Conservation (phyloP, 176 grass and related monocot genomes). For the Tuctoria greenei region DNA sequence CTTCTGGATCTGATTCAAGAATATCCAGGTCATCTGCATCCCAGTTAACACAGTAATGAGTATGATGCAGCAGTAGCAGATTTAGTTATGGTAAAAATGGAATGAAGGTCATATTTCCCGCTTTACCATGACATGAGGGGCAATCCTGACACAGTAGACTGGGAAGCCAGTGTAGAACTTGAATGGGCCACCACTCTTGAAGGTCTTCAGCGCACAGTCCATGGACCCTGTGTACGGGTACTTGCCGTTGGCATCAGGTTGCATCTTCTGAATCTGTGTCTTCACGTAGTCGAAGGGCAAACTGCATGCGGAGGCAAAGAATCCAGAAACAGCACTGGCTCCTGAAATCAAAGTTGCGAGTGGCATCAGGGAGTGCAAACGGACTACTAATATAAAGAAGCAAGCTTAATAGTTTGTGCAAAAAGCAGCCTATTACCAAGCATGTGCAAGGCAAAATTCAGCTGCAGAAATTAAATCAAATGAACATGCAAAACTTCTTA, state of each 20-base stretch:
- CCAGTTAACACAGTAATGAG: constrained; percentile 26
- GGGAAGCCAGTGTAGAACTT: constrained; percentile 99
- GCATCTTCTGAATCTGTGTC: constrained; percentile 99
- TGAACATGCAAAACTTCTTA: background rate
- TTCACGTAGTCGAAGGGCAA: constrained; percentile 99
- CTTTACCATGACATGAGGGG: constrained; percentile 96
- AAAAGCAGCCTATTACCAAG: background rate
- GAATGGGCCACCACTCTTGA: constrained; percentile 86
- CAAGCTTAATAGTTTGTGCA: constrained; percentile 1
- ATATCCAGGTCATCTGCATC: constrained; percentile 99
- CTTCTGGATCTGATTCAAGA: constrained; percentile 99
- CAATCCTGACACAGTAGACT: constrained; percentile 95
- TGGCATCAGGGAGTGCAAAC: background rate
- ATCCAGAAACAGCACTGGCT: constrained; percentile 95
- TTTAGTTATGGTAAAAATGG: background rate
- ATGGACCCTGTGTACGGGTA: constrained; percentile 92
- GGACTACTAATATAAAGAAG: too few relatives aligned
- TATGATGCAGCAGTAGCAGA: background rate
- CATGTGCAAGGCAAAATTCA: background rate
- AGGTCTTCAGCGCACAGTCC: constrained; percentile 88
- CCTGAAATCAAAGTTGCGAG: constrained; percentile 48
- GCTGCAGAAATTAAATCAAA: background rate
- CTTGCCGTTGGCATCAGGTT: constrained; percentile 91
- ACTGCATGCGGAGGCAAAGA: constrained; percentile 94
- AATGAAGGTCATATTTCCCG: background rate